A percentile compares a stretch with the other conserved stretches of the same genome.
These are phyloP conservation scores for Umbellularia californica DNA, from an alignment of 164 flowering plant species.

Conservation along the genomic window DNA sequence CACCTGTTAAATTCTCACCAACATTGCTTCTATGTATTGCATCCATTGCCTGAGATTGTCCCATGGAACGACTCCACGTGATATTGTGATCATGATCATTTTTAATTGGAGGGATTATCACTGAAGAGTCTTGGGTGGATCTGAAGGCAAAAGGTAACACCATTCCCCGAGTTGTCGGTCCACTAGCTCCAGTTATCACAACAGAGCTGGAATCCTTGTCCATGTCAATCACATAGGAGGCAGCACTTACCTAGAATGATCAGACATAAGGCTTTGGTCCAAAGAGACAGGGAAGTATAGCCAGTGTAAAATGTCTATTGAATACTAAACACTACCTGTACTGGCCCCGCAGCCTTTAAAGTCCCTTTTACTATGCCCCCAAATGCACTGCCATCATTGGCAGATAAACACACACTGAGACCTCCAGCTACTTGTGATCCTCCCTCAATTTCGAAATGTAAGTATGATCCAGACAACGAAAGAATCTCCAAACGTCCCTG, in stretches of 20 bases:
- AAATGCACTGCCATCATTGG: slow-evolving; percentile 67
- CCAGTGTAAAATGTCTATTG: background rate
- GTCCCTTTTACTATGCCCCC: slow-evolving; percentile 92
- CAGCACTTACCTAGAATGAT: slow-evolving; percentile 52
- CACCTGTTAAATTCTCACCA: slow-evolving; percentile 37
- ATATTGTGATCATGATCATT: slow-evolving; percentile 43
- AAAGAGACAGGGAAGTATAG: background rate
- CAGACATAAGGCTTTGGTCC: background rate
- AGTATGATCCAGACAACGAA: slow-evolving; percentile 74
- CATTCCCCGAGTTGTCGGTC: slow-evolving; percentile 36
- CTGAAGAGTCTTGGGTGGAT: slow-evolving; percentile 39
- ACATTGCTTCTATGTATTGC: slow-evolving; percentile 24
- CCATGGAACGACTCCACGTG: slow-evolving; percentile 40
- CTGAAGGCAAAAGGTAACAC: slow-evolving; percentile 39
- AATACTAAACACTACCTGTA: slow-evolving; percentile 49
- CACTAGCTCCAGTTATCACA: slow-evolving; percentile 35
- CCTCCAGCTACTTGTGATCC: slow-evolving; percentile 60
- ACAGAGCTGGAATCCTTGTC: slow-evolving; percentile 38
- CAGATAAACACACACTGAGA: slow-evolving; percentile 70
- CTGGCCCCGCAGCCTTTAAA: slow-evolving; percentile 77
- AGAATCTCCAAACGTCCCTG: slow-evolving; percentile 88
- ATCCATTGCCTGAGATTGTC: slow-evolving; percentile 42
- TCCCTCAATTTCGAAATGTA: slow-evolving; percentile 61
- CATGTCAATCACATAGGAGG: slow-evolving; percentile 43
- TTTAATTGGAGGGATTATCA: slow-evolving; percentile 30